Base-by-base conservation (phyloP, 148 eudicot genomes). In the Polygonum aviculare region DNA sequence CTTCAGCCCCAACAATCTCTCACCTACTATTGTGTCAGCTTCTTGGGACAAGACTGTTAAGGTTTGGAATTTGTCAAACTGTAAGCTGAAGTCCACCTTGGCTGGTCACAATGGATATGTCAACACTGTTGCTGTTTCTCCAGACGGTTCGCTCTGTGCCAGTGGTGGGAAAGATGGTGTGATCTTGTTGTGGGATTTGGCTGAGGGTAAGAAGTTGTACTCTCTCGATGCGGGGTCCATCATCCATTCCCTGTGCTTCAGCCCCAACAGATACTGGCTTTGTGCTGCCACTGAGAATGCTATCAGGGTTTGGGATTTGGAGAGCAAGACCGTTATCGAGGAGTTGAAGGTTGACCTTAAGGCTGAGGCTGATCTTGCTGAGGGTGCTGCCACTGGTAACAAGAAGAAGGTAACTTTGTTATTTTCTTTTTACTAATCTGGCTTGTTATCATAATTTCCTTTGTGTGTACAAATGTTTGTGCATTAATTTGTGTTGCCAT, bases 261-360 rank as follows among this genome's bases (percentile, higher is more conserved):
- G 91, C 77, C 91, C 91, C 2, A 88, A 86, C 18, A 84, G 87
- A 85, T 88, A 88, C 79, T 86, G 91, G 91, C 85, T 88, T 3
- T 88, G 89, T 40, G 91, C 91, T 10, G 91, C 91, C 5, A 88
- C 89, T 0, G 89, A 88, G 82, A 9, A 80, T 0, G 65, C 86
- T 40, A 86, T 88, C 33, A 86, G 81, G 89, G 79, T 88, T 69
- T 86, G 91, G 87, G 31, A 26, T 26, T 26, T 26, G 31, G 31
- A 26, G 31, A 26, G 31, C 31, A 26, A 26, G 31, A 26, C 31
- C 31, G 31, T 26, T 26, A 26, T 26, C 31, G 31, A 26, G 31
- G 31, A 26, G 31, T 26, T 26, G 31, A 26, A 26, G 31, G 31
- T 26, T 26, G 31, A 26, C 31, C 31, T 26, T 26, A 26, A 26